phyloP scores from a whole-genome alignment of 257 asterid species.

The Verbascum thapsus region DNA sequence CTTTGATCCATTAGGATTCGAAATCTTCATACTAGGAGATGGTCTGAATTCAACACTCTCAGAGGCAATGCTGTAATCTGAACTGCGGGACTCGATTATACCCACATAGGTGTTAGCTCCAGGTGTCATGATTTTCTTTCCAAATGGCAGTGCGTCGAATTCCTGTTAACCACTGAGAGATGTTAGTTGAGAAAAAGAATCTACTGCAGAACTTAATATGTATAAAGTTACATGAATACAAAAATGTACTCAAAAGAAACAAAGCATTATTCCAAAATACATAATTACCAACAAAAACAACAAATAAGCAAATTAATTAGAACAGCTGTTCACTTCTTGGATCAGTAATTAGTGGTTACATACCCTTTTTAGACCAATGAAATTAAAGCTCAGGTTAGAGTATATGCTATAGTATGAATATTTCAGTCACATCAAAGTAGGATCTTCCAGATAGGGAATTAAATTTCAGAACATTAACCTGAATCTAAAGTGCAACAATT shows the following conservation, averaged over 20 bases:
- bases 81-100: constrained; percentile 39
- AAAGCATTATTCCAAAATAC: too few species aligned
- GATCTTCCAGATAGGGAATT: constrained; percentile 26
- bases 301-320: constrained; percentile 2
- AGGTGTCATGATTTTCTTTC: constrained; percentile 58
- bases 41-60: constrained; percentile 52
- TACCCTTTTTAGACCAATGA: constrained; percentile 18
- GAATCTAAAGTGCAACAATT: background rate
- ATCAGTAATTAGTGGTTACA: constrained; percentile 28
- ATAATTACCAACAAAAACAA: background rate
- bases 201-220: background rate
- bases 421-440: constrained; percentile 32
- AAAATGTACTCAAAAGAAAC: constrained; percentile 11
- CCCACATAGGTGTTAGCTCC: constrained; percentile 51
- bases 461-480: constrained; percentile 22
- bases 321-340: constrained; percentile 1
- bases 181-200: too few species aligned
- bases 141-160: constrained; percentile 16
- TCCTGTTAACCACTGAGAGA: too few species aligned
- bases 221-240: too few species aligned
- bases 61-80: constrained; percentile 47
- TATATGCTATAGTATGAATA: too few species aligned
- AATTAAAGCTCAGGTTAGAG: constrained; percentile 13
- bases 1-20: constrained; percentile 41
- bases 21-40: constrained; percentile 49